A percentile compares a stretch with the other conserved stretches of the same genome.
These are phyloP conservation scores for Solanum rostratum DNA, from an alignment of 257 asterid species.

Conservation along the genomic window DNA sequence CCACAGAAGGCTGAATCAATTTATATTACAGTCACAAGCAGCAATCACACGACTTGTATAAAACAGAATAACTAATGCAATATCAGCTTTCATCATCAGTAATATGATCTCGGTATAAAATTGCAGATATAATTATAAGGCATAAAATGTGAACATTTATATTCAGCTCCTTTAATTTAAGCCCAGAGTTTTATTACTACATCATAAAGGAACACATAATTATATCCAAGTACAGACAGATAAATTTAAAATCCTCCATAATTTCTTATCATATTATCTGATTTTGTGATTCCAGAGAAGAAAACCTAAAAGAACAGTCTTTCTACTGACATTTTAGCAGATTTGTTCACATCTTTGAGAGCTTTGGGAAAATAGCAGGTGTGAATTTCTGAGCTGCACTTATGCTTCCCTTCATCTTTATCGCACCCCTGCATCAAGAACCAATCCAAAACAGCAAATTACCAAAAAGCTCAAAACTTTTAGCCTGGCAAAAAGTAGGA, in stretches of 20 bases:
- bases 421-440: conserved; percentile 53
- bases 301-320: not conserved
- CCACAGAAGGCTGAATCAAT: not conserved
- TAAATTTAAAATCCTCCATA: not conserved
- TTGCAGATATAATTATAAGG: not conserved
- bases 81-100: not conserved
- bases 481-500: not conserved
- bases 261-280: not conserved
- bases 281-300: not conserved
- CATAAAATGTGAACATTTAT: not conserved
- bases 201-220: not conserved
- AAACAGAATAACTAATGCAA: not conserved
- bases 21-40: not conserved
- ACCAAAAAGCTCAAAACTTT: not conserved
- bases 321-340: not conserved
- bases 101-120: not conserved
- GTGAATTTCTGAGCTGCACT: conserved; percentile 92
- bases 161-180: not conserved
- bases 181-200: not conserved
- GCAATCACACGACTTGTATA: not conserved
- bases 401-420: conserved; percentile 82
- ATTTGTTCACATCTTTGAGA: conserved; percentile 73
- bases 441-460: not conserved
- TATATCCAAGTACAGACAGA: not conserved
- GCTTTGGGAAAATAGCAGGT: conserved; percentile 92